Percentiles rank a stretch among this genome's conserved stretches.
Conservation (phyloP, 1,139 yeast species). For the Kurtzmaniella natalensis region DNA sequence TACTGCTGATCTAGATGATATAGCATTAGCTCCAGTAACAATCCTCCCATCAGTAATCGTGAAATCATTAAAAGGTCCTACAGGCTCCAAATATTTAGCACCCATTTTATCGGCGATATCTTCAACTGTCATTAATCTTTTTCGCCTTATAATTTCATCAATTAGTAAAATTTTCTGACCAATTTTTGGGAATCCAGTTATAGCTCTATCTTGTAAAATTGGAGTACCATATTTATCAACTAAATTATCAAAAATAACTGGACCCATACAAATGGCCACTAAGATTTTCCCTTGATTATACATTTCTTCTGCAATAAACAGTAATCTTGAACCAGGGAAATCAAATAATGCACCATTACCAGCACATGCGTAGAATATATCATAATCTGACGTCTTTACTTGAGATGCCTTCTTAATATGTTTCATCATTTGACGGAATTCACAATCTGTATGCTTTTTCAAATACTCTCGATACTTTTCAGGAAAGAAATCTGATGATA, state of each 20-base stretch:
- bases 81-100: conserved; percentile 16
- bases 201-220: conserved; percentile 14
- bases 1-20: conserved; percentile 16
- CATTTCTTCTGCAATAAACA: conserved; percentile 13
- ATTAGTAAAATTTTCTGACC: conserved; percentile 14
- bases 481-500: conserved; percentile 11
- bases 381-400: conserved; percentile 15
- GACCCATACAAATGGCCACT: conserved; percentile 21
- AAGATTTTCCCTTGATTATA: conserved; percentile 16
- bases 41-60: conserved; percentile 16
- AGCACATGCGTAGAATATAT: conserved; percentile 19
- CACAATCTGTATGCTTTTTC: conserved; percentile 12
- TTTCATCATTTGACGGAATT: conserved; percentile 12
- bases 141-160: conserved; percentile 10
- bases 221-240: conserved; percentile 13
- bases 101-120: conserved; percentile 13
- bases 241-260: conserved; percentile 16
- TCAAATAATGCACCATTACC: conserved; percentile 21
- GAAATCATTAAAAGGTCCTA: conserved; percentile 16
- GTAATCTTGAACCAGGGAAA: conserved; percentile 17
- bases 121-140: conserved; percentile 12
- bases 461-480: conserved; percentile 13
- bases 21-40: conserved; percentile 20
- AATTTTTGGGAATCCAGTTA: conserved; percentile 19
- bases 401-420: conserved; percentile 15